Evolutionary conservation across 108 stramenopile species (phyloP).

Genomic region (Chaetoceros tenuissimus): DNA sequence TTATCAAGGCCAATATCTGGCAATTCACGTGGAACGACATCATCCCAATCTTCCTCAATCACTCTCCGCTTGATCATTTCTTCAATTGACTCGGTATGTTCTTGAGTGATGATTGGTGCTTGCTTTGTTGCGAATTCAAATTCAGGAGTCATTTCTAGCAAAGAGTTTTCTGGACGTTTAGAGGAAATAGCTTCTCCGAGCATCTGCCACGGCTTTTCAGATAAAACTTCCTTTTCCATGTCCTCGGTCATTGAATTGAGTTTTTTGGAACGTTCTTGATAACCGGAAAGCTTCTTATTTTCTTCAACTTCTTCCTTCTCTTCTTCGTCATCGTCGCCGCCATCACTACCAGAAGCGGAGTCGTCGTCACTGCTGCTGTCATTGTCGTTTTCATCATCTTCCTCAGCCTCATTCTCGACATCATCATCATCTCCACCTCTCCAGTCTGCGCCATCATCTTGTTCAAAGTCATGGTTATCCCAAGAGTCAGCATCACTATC

Average conservation of each 20-base stretch:
- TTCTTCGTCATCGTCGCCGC: conserved; percentile 10
- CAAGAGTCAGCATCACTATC: conserved; percentile 71
- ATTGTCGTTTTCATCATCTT: conserved; percentile 30
- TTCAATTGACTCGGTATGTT: conserved; percentile 79
- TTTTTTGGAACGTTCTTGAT: conserved; percentile 40
- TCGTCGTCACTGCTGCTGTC: conserved; percentile 21
- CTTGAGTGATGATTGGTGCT: conserved; percentile 84
- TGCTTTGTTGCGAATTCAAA: conserved; percentile 88
- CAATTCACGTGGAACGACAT: conserved; percentile 87
- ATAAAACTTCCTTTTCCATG: conserved; percentile 86
- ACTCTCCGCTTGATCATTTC: conserved; percentile 90
- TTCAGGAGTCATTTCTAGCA: conserved; percentile 91
- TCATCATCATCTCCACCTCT: conserved; percentile 12
- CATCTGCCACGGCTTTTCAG: conserved; percentile 96
- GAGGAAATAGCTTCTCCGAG: conserved; percentile 78
- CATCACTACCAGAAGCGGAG: no score
- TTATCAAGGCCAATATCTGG: conserved; percentile 71
- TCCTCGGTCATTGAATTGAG: conserved; percentile 74
- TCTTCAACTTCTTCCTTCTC: background rate
- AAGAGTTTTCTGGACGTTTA: conserved; percentile 80
- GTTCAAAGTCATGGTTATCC: conserved; percentile 73
- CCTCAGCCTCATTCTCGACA: conserved; percentile 17
- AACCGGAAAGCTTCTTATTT: conserved; percentile 14
- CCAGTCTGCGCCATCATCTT: conserved; percentile 22
- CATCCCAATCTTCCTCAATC: conserved; percentile 92